Conservation (phyloP, 2,329 filamentous ascomycete genomes). For the Mycosphaerella sp. region DNA sequence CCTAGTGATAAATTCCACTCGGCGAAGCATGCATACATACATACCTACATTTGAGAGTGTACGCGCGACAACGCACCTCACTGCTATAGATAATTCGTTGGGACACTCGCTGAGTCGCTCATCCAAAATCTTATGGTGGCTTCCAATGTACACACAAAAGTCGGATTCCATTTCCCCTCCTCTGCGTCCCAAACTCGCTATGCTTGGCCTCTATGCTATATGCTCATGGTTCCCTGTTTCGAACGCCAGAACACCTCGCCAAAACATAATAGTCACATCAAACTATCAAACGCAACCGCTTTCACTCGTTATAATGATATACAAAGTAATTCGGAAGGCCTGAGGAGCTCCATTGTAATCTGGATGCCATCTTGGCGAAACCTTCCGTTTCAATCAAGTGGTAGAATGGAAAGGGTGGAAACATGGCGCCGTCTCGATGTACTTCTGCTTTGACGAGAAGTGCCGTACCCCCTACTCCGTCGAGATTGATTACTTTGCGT, state of each 20-base stretch:
- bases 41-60: too few species aligned
- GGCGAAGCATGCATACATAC: too few species aligned
- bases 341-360: conserved; percentile 76
- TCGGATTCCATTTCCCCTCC: not conserved
- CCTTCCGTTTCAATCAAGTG: conserved; percentile 97
- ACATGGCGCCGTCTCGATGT: conserved; percentile 96
- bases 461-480: conserved; percentile 90
- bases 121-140: not conserved
- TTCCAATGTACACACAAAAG: not conserved
- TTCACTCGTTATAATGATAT: conserved; percentile 32
- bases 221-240: not conserved
- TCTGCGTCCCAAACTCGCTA: not conserved
- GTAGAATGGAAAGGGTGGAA: conserved; percentile 93
- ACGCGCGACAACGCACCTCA: too few species aligned
- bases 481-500: conserved; percentile 55
- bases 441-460: conserved; percentile 94
- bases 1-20: too few species aligned
- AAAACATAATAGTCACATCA: conserved; percentile 9
- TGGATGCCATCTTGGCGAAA: conserved; percentile 92
- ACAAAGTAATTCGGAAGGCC: conserved; percentile 98
- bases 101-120: not conserved
- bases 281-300: conserved; percentile 9
- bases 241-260: conserved; percentile 6
- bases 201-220: conserved; percentile 2
- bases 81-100: too few species aligned